Base-by-base conservation (phyloP, 768 basidiomycete genomes). In the Cystobasidium onofrii region DNA sequence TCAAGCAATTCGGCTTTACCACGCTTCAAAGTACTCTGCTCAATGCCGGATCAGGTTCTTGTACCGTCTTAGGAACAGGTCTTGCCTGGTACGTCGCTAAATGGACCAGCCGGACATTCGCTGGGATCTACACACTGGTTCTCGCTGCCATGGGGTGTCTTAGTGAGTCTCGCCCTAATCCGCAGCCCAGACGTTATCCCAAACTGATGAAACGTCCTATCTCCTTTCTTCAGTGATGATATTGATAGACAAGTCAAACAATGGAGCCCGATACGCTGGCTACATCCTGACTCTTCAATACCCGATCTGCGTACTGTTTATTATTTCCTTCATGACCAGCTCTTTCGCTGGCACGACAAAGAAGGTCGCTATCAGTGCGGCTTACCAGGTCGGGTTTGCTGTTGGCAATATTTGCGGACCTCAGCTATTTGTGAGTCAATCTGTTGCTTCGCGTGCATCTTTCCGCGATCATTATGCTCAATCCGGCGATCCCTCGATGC, bases 321-420 rank as follows among this genome's bases (percentile, higher is more conserved):
- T 75, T 41, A 62, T 76, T 62, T 20, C 63, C 20, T 76, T 36
- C 46, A 71, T 75, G 36, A 46, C 75, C 18, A 46, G 39, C 25
- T 62, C 36, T 20, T 75, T 75, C 52, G 55, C 44, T n/a, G 75
- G 76, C 6, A 74, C 76, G 0, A 76, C 76, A 34, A 76, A 76
- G 54, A 75, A 75, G 71, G 43, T 76, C 13, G 75, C 72, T 4
- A 75, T 76, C 75, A 73, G 75, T 27, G 27, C n/a, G n/a, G 50
- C 67, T 33, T 71, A 57, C 34, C 72, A 75, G 43, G 23, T 70
- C n/a, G 66, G 66, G 33, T 69, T 63, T 41, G 52, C 15, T 4
- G 27, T 64, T n/a, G 72, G 69, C 20, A 71, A 75, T 41, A 52
- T 75, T 29, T 15, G 50, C n/a, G 76, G 73, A 15, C 72, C 76